Evolutionary conservation across 345 rosid species (phyloP), one percentile per base, ranked within the genome.

Genomic region (Eucalyptus camaldulensis): DNA sequence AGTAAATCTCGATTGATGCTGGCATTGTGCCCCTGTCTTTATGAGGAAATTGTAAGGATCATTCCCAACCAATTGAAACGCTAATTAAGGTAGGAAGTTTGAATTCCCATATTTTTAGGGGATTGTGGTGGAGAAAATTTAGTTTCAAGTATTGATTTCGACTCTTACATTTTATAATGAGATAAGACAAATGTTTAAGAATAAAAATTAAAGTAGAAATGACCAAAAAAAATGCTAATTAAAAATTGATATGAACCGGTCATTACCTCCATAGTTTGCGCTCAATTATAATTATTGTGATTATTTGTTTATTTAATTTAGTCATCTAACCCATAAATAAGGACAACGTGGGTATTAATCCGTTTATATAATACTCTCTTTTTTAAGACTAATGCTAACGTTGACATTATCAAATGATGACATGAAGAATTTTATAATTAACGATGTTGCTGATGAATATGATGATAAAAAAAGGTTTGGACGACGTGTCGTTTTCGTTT

Each of bases 161-260:
- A 56, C 0, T 9, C 1, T 9, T 8, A 9, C 1, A 24, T 0
- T 0, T 10, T 22, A 56, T 1, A 56, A 56, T 1, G 1, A 9
- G 6, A 2, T 8, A 56, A 0, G 5, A 56, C 27, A 24, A 56
- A 56, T 9, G 13, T 56, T 24, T 22, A 5, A 56, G 1, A 9
- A 24, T 9, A 25, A 22, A 0, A 22, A 1, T 22, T 24, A 9
- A 3, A 56, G 1, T 56, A 56, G 1, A 24, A 22, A 0, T 24
- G 5, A 22, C 12, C 5, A 22, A 56, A 56, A 56, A 53, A 19
- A 53, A 10, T 10, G 15, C 14, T 10, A 76, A 76, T 37, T 40
- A 76, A 37, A 76, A 76, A 76, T 37, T 76, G 83, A 76, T 76
- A 8, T 21, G 45, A 37, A 37, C 27, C 3, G 4, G 47, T 76